Percentiles rank a stretch among this genome's conserved stretches.
Conservation (phyloP, 495 filamentous ascomycete species). For the Mycothermus thermophilus region DNA sequence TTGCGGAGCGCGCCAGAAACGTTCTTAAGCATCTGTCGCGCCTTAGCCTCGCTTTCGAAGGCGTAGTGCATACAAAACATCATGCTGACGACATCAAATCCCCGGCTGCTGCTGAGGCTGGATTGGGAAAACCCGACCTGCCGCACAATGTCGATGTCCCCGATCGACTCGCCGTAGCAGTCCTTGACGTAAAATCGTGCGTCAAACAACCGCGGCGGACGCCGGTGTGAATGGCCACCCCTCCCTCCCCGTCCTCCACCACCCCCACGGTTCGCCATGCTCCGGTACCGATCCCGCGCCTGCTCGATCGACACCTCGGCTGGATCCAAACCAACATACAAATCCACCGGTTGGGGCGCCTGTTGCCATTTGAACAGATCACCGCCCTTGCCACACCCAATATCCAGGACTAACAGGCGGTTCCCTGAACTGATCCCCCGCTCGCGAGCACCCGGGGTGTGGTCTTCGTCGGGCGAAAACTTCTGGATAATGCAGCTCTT, state of each 20-base stretch:
- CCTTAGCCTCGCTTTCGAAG: conserved; percentile 81
- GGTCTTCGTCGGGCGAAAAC: conserved; percentile 72
- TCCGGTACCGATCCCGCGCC: conserved; percentile 65
- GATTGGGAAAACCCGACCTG: conserved; percentile 71
- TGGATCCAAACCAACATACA: conserved; percentile 88
- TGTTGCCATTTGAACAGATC: conserved; percentile 92
- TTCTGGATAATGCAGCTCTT: conserved; percentile 96
- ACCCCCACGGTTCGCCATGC: conserved; percentile 49
- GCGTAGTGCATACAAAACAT: conserved; percentile 99
- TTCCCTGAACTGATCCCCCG: conserved; percentile 35
- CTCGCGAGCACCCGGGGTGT: conserved; percentile 40
- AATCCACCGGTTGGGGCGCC: conserved; percentile 65
- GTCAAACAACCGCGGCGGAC: conserved; percentile 50
- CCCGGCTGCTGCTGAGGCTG: conserved; percentile 45
- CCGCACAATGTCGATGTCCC: conserved; percentile 59
- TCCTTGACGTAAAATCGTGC: conserved; percentile 79
- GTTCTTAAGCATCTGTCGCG: conserved; percentile 83
- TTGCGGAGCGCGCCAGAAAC: conserved; percentile 82
- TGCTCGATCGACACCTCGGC: conserved; percentile 85
- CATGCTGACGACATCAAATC: conserved; percentile 92
- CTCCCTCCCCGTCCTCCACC: conserved; percentile 47
- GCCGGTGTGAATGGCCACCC: conserved; percentile 32
- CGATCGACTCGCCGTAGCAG: conserved; percentile 71
- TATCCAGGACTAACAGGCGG: conserved; percentile 67
- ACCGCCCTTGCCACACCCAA: conserved; percentile 94